Percentiles rank a stretch among this genome's conserved stretches.
These are phyloP conservation scores for Pythium chondricola DNA, from an alignment of 352 stramenopile species.

Conservation along the genomic window DNA sequence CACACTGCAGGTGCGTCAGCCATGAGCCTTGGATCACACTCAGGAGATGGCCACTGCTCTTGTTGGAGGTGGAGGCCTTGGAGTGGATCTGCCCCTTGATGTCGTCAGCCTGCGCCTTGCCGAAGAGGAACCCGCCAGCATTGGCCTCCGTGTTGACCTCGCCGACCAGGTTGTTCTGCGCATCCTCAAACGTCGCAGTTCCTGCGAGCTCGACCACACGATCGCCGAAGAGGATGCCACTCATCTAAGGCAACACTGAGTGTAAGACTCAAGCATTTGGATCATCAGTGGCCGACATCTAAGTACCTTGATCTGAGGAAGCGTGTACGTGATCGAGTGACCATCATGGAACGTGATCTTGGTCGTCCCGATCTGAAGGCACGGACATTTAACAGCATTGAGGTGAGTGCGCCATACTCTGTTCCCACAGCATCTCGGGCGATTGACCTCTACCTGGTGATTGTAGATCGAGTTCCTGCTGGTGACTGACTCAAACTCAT, in stretches of 20 bases:
- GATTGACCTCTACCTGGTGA: slow-evolving; percentile 55
- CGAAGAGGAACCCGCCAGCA: slow-evolving; percentile 43
- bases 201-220: slow-evolving; percentile 64
- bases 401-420: too few species aligned
- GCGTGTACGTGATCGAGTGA: slow-evolving; percentile 48
- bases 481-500: slow-evolving; percentile 69
- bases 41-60: slow-evolving; percentile 34
- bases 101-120: slow-evolving; percentile 56
- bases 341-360: slow-evolving; percentile 48
- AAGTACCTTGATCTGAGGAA: slow-evolving; percentile 65
- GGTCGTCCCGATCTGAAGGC: slow-evolving; percentile 9
- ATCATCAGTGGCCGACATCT: too few species aligned
- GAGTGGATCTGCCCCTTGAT: slow-evolving; percentile 62
- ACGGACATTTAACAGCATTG: neutral
- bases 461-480: slow-evolving; percentile 66
- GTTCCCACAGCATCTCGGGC: too few species aligned
- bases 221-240: slow-evolving; percentile 59
- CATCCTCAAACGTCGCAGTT: slow-evolving; percentile 44
- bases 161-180: slow-evolving; percentile 28
- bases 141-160: slow-evolving; percentile 64
- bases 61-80: slow-evolving; percentile 32
- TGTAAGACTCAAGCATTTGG: too few species aligned
- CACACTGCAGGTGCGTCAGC: slow-evolving; percentile 63
- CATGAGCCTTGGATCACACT: slow-evolving; percentile 40
- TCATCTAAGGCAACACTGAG: slow-evolving; percentile 32